Conservation (phyloP, 1,139 yeast species). For the Blastobotrys capitulatus region DNA sequence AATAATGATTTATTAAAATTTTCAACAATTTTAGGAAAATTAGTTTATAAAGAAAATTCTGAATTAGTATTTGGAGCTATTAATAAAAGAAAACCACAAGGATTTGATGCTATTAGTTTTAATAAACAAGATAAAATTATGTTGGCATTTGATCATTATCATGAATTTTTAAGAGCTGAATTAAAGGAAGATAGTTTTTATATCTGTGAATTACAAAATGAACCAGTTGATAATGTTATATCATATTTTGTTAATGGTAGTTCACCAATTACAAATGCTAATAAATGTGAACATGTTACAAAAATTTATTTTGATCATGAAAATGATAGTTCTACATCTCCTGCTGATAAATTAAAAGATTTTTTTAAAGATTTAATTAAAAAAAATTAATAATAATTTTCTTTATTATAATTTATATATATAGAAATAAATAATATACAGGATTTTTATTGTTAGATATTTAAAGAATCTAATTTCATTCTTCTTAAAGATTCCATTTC, state of each 20-base stretch:
- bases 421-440: no score
- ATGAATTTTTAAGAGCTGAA: neutral
- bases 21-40: neutral
- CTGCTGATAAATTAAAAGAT: neutral
- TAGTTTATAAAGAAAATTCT: neutral
- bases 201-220: neutral
- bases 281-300: neutral
- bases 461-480: conserved; percentile 11
- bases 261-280: neutral
- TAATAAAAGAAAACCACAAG: neutral
- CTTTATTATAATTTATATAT: neutral
- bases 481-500: conserved; percentile 28
- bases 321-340: neutral
- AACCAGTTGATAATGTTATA: neutral
- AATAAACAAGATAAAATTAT: neutral
- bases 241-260: neutral
- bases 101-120: neutral
- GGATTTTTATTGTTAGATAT: no score
- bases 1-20: neutral
- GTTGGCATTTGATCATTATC: neutral
- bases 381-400: neutral
- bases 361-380: neutral
- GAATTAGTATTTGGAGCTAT: neutral
- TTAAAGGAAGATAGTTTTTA: neutral
- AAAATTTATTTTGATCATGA: neutral